Conservation (phyloP, 345 rosid species). For the Stellera chamaejasme region DNA sequence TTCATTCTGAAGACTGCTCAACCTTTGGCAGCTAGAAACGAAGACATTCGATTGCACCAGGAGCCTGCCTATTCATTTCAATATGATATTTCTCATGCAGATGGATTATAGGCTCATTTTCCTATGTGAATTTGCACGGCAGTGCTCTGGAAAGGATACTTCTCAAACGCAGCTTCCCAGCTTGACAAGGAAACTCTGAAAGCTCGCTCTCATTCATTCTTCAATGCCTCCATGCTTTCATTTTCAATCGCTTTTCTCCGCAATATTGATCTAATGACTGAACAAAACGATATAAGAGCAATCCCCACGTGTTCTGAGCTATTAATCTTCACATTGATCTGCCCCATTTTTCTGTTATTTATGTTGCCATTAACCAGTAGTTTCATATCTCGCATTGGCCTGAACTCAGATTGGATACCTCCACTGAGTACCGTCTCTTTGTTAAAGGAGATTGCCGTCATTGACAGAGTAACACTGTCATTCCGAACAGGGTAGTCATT, state of each 20-base stretch:
- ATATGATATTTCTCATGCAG: background rate
- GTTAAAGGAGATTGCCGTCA: constrained; percentile 59
- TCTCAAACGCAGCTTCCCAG: background rate
- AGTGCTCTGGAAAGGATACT: background rate
- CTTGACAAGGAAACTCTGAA: background rate
- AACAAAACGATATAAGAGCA: constrained; percentile 48
- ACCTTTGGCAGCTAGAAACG: constrained; percentile 1
- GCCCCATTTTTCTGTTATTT: constrained; percentile 74
- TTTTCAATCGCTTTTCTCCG: constrained; percentile 32
- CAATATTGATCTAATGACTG: constrained; percentile 44
- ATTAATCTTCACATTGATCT: constrained; percentile 49
- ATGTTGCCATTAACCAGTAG: constrained; percentile 48
- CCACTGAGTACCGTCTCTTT: constrained; percentile 65
- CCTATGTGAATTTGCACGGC: background rate
- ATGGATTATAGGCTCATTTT: background rate
- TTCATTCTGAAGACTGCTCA: background rate
- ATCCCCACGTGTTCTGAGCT: constrained; percentile 71
- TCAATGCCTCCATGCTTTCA: constrained; percentile 22
- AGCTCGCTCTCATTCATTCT: constrained; percentile 27
- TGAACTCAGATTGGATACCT: constrained; percentile 64
- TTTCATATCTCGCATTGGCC: constrained; percentile 43
- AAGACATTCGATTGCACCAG: background rate
- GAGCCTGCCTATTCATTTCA: background rate
- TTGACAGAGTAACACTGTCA: constrained; percentile 42
- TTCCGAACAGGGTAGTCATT: constrained; percentile 69